Evolutionary conservation across 1,139 yeast genomes (phyloP), one percentile per base, ranked within the genome.

Genomic region (Protomyces lactucae-debilis): DNA sequence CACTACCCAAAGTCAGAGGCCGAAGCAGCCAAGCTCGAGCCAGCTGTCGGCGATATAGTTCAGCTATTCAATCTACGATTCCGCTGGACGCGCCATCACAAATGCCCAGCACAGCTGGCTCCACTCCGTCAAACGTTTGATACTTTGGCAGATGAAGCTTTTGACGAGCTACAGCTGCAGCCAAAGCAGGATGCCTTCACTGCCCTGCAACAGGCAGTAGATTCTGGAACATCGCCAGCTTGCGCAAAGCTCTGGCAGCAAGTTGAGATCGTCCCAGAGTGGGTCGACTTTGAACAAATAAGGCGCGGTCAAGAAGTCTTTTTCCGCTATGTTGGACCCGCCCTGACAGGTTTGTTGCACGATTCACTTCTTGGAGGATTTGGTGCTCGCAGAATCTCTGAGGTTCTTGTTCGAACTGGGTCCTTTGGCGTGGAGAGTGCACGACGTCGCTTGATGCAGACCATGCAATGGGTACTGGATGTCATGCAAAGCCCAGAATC

Each of bases 201-300:
- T 12, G 63, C 63, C 12, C 32, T 59, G 14, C 57, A 59, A 43
- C 45, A 48, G 14, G 57, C 57, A 9, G 36, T 59, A 12, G 10
- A 23, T 10, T 52, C 57, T 12, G 51, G 43, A 14, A 39, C 39
- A n/a, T 43, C 37, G 18, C 18, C 53, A 16, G 48, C 45, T 4
- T 59, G 63, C 36, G 52, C 52, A 28, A 32, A n/a, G 36, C 35
- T 61, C 16, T 51, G 52, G 55, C 16, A 51, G 28, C 56, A 61
- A 28, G 52, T 55, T 23, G 18, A 28, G 36, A 51, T 52, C 12
- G 65, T 61, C 40, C 65, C 65, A 9, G 57, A 48, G n/a, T 61
- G 65, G 65, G 65, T 61, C 32, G 65, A 61, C 36, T 61, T 43
- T 23, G 65, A 55, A 23, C 65, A 61, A 37, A 61, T 61, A 40